Conservation (phyloP, 495 filamentous ascomycete genomes). For the Penicillium argentinense region DNA sequence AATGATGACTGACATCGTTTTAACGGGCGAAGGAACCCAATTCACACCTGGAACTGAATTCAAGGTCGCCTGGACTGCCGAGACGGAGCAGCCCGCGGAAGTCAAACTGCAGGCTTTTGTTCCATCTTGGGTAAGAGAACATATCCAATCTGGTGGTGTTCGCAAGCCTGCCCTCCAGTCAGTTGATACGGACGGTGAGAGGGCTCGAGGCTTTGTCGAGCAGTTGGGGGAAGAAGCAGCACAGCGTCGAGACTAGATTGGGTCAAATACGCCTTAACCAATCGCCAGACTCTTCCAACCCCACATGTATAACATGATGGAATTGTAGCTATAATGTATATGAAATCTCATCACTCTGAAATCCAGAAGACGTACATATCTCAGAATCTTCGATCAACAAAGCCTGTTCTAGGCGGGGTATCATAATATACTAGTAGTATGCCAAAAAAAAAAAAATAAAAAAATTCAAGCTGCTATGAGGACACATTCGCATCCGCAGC, state of each 20-base stretch:
- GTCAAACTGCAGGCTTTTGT: slow-evolving; percentile 83
- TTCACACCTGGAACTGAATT: slow-evolving; percentile 56
- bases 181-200: slow-evolving; percentile 27
- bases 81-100: slow-evolving; percentile 36
- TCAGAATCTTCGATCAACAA: neutral
- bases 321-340: slow-evolving; percentile 16
- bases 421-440: slow-evolving; percentile 19
- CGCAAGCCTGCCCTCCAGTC: slow-evolving; percentile 21
- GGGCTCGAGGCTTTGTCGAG: slow-evolving; percentile 40
- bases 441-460: slow-evolving; percentile 1
- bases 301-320: slow-evolving; percentile 27
- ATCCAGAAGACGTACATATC: too few relatives aligned
- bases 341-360: neutral
- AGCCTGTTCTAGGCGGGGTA: slow-evolving; percentile 11
- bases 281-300: slow-evolving; percentile 3
- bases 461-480: neutral
- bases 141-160: slow-evolving; percentile 33
- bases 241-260: slow-evolving; percentile 25
- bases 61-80: slow-evolving; percentile 46
- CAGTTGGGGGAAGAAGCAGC: slow-evolving; percentile 38
- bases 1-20: slow-evolving; percentile 74
- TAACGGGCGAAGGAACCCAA: slow-evolving; percentile 61
- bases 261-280: neutral
- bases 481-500: slow-evolving; percentile 39
- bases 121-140: slow-evolving; percentile 68